Evolutionary conservation across 2,329 filamentous ascomycete genomes (phyloP).

Genomic region (Epichloe brachyelytri): DNA sequence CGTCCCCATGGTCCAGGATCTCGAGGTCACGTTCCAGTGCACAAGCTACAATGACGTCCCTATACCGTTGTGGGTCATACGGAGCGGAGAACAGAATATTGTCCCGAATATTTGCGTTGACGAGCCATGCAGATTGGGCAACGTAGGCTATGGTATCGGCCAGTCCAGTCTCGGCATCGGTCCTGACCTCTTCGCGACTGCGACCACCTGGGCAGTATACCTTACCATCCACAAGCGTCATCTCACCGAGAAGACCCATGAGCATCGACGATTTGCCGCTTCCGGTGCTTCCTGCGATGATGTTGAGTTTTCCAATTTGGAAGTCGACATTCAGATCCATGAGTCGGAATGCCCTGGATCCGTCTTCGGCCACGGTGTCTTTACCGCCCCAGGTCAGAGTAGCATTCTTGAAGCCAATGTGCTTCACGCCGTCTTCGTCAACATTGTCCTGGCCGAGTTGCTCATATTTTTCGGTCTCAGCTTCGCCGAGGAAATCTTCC

Average conservation of each 20-base stretch:
- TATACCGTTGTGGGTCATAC: conserved; percentile 71
- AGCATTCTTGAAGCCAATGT: conserved; percentile 74
- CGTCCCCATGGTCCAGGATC: conserved; percentile 83
- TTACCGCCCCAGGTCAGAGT: conserved; percentile 82
- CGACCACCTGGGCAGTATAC: conserved; percentile 77
- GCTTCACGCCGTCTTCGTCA: conserved; percentile 53
- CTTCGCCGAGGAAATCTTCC: conserved; percentile 83
- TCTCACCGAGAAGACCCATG: conserved; percentile 93
- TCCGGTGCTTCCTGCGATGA: conserved; percentile 85
- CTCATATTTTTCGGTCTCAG: conserved; percentile 89
- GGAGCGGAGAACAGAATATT: conserved; percentile 87
- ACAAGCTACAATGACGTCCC: conserved; percentile 79
- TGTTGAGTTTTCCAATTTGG: conserved; percentile 72
- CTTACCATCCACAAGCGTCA: conserved; percentile 70
- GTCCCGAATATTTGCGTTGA: conserved; percentile 89
- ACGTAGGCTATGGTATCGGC: conserved; percentile 93
- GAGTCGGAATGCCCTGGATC: conserved; percentile 65
- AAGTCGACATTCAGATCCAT: conserved; percentile 78
- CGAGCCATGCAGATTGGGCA: conserved; percentile 91
- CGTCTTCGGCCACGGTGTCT: conserved; percentile 45
- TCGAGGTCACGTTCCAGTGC: conserved; percentile 83
- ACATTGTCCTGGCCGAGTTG: conserved; percentile 63
- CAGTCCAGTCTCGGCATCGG: conserved; percentile 71
- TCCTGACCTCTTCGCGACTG: conserved; percentile 71
- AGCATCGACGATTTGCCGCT: conserved; percentile 91